Evolutionary conservation across 306 rosid species (phyloP), one percentile per base, ranked within the genome.

Genomic region (Acacia confusa): DNA sequence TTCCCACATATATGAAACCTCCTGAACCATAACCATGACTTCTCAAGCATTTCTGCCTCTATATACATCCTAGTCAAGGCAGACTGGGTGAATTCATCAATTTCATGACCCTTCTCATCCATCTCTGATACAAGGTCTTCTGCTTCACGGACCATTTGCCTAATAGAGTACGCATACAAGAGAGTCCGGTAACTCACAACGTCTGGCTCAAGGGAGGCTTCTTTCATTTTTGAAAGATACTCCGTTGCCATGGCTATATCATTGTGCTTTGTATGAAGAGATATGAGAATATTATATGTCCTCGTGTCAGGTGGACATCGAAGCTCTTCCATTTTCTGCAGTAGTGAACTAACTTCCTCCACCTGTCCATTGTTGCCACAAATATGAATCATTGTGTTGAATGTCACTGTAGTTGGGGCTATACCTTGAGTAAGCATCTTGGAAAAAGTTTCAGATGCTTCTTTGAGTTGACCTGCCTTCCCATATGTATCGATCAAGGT

Each of bases 371-470:
- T 91, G 87, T 90, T 95, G 41, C 99, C 97, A 80, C 95, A 92
- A 74, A 95, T 90, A 85, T 93, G 97, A 86, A 95, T 95, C 89
- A 93, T 91, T 36, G 99, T 93, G 84, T 95, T 95, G 89, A 95
- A 95, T 66, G 99, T 95, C 79, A 95, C 97, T 0, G 91, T 88
- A 1, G 94, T 93, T 9, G 97, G 97, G 13, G 90, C 85, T 75
- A 89, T 86, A 25, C 97, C 99, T 73, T 79, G 97, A 81, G 86
- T 80, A 10, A 95, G 97, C 99, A 95, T 95, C 86, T 76, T 52
- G 24, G 27, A 83, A 71, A 95, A 95, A 78, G 94, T 88, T 79
- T 87, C 83, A 6, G 97, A 91, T 16, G 97, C 97, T 87, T 95
- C 93, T 86, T 88, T 87, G 22, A 91, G 91, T 74, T 84, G 95